These are phyloP conservation scores for Centella asiatica DNA, from an alignment of 129 eudicot genomes.

Conservation along the genomic window DNA sequence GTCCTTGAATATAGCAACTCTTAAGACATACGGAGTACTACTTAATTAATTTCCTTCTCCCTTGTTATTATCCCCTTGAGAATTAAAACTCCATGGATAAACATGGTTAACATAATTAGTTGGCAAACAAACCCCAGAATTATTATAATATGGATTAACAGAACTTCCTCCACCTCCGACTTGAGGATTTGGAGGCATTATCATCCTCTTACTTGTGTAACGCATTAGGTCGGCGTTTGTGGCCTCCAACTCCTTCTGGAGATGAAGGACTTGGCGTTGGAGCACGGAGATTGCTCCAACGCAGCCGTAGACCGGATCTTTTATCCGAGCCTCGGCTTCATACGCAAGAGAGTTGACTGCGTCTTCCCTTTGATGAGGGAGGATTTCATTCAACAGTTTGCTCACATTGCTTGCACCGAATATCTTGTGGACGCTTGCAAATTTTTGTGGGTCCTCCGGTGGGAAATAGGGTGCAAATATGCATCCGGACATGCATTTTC, in stretches of 20 bases:
- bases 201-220: slow-evolving; percentile 26
- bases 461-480: slow-evolving; percentile 81
- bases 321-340: slow-evolving; percentile 79
- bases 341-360: slow-evolving; percentile 82
- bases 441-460: slow-evolving; percentile 71
- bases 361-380: slow-evolving; percentile 63
- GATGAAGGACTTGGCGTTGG: slow-evolving; percentile 64
- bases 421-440: slow-evolving; percentile 69
- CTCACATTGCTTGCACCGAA: slow-evolving; percentile 94
- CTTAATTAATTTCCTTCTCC: slow-evolving; percentile 3
- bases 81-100: slow-evolving; percentile 34
- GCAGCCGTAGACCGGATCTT: slow-evolving; percentile 86
- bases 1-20: too few relatives aligned
- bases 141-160: slow-evolving; percentile 13
- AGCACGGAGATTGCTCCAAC: slow-evolving; percentile 80
- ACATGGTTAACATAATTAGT: too few relatives aligned
- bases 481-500: slow-evolving; percentile 77
- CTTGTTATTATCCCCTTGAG: slow-evolving; percentile 13
- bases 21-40: too few relatives aligned
- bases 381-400: slow-evolving; percentile 66
- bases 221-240: slow-evolving; percentile 56
- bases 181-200: not conserved
- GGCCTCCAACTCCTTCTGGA: slow-evolving; percentile 69
- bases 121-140: slow-evolving; percentile 19
- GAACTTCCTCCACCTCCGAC: slow-evolving; percentile 11